Evolutionary conservation across 805 yeast species (phyloP), one percentile per base, ranked within the genome.

Genomic region (Kuraishia cidri): DNA sequence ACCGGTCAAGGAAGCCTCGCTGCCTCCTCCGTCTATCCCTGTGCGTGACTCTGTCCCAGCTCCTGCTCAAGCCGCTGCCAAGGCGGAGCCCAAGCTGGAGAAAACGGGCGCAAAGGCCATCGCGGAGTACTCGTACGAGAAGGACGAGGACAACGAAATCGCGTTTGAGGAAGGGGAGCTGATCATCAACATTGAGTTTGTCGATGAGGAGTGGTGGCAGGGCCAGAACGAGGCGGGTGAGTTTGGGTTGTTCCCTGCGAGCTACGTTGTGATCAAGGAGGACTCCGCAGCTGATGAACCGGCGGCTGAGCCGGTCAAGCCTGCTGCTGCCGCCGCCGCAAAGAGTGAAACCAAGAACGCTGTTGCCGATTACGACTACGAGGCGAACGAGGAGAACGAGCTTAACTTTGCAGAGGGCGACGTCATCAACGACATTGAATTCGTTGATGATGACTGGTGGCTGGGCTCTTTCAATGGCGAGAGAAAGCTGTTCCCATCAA

Each of bases 391-490:
- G 58, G 95, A 81, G 42, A 92, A 88, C 50, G 98, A 92, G 60
- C 66, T 92, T 38, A 70, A 75, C 3, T 92, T 92, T 55, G 70
- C 64, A 16, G 95, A 85, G 51, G 94, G 90, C 33, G 97, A 86
- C 44, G 48, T 66, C 38, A 86, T 92, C 40, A 63, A 75, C 13
- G 82, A 86, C 38, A 81, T 92, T 40, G 94, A 87, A 45, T 82
- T 84, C 54, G 81, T 84, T 12, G 95, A 87, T 46, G 95, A 85
- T 29, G 95, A 85, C 52, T 92, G 98, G 98, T 92, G 97, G 97
- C 66, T 81, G 34, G 98, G 98, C 32, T 76, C 73, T 40, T 67
- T 79, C 45, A 60, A 75, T 21, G 96, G 95, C 29, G 81, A 75
- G 44, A 69, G 72, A 43, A 92, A 92, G 37, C 64, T 90, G 35